A percentile compares a stretch with the other conserved stretches of the same genome.
Evolutionary conservation across 371 early-diverging fungal genomes (phyloP).

Genomic region (Mucor mucedo): DNA sequence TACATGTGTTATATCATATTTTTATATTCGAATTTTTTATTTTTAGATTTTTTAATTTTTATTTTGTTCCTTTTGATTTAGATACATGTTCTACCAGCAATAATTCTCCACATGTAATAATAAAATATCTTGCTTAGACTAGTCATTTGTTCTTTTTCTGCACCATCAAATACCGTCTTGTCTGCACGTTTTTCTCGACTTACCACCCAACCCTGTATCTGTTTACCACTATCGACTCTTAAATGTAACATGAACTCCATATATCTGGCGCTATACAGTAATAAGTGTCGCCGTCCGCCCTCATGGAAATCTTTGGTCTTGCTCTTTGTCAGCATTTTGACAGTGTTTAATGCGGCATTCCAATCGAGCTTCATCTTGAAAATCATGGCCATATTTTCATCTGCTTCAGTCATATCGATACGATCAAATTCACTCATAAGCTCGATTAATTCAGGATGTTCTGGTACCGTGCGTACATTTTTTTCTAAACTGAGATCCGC

Average conservation of each 20-base stretch:
- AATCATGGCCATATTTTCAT: constrained; percentile 32
- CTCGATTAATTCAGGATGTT: constrained; percentile 23
- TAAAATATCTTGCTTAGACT: constrained; percentile 37
- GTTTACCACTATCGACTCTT: constrained; percentile 12
- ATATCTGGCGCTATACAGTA: constrained; percentile 43
- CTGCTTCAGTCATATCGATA: constrained; percentile 33
- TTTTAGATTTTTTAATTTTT: background rate
- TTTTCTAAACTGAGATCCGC: constrained; percentile 18
- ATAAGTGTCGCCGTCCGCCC: constrained; percentile 34
- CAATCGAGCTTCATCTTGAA: constrained; percentile 35
- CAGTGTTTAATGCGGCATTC: constrained; percentile 33
- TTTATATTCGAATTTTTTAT: background rate
- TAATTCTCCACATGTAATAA: constrained; percentile 38
- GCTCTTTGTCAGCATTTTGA: constrained; percentile 25
- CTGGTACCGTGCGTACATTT: background rate
- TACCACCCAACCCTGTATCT: constrained; percentile 45
- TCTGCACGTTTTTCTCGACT: constrained; percentile 34
- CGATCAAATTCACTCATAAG: constrained; percentile 43
- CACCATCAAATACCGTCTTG: constrained; percentile 21
- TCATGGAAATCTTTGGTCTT: constrained; percentile 36
- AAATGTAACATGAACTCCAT: constrained; percentile 53
- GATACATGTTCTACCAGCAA: constrained; percentile 17
- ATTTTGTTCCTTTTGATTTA: background rate
- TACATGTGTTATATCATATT: constrained; percentile 2
- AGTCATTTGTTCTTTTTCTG: constrained; percentile 42